Evolutionary conservation across 139 green algal genomes (phyloP).

Genomic region (Auxenochlorella pyrenoidosa): DNA sequence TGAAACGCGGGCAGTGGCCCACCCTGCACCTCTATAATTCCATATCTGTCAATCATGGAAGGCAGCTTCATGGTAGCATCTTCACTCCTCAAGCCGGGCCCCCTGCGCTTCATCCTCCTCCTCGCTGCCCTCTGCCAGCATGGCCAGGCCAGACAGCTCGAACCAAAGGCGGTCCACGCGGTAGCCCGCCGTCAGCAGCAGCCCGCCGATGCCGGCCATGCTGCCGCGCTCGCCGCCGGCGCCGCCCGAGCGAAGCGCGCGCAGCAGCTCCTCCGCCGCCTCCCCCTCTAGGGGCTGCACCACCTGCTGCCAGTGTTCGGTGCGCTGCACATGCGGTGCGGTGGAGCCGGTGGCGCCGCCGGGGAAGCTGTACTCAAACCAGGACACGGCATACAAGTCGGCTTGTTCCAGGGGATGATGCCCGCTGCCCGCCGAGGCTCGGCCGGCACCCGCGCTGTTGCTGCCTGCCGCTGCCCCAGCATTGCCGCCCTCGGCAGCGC

Average conservation of each 20-base stretch:
- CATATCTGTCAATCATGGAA: not conserved
- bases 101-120: not conserved
- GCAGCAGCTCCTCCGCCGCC: not conserved
- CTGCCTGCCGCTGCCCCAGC: not conserved
- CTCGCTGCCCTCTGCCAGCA: not conserved
- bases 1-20: not conserved
- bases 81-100: not conserved
- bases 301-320: constrained; percentile 25
- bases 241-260: not conserved
- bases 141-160: not conserved
- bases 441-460: not conserved
- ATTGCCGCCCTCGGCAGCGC: not conserved
- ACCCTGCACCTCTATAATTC: not conserved
- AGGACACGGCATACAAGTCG: not conserved
- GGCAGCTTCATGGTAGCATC: not conserved
- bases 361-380: constrained; percentile 1
- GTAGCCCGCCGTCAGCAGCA: constrained; percentile 14
- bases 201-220: not conserved
- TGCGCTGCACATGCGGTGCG: not conserved
- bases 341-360: not conserved
- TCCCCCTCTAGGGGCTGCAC: constrained; percentile 11
- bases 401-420: not conserved
- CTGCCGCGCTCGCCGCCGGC: not conserved
- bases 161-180: constrained; percentile 12
- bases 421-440: not conserved